Base-by-base conservation (phyloP, 345 rosid genomes). In the Pistacia integerrima region DNA sequence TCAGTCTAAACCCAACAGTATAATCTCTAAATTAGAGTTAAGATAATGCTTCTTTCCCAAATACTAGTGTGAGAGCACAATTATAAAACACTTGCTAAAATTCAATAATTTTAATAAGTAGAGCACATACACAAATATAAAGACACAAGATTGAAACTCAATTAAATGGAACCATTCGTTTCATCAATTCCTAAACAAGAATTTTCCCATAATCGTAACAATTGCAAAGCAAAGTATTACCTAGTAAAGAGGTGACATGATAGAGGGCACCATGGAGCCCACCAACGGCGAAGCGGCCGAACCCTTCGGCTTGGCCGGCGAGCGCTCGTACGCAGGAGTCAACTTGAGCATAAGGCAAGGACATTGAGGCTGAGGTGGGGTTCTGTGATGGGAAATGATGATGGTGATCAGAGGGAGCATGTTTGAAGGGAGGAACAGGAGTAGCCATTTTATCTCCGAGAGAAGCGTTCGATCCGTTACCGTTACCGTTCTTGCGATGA, bases 251-350 rank as follows among this genome's bases (percentile, higher is more conserved):
- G 79, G 87, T 88, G 86, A 96, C 97, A 63, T 30, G 83, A 73
- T 86, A 90, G 67, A 94, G 76, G 17, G 87, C 84, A 20, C 97
- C 97, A 54, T 80, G 86, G 59, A 93, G 90, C 55, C 99, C 99
- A 52, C 99, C 99, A 49, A 88, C 78, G 75, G 99, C 93, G 64
- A 67, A 74, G 72, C 89, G 92, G 46, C 99, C 98, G 57, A 93
- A 93, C 33, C 99, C 99, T 76, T 96, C 94, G 11, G 97, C 97
- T 48, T 90, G 91, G 64, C 88, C 90, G 41, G 99, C 93, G 55
- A 96, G 97, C 36, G 89, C 88, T 62, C 97, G 92, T 46, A 93
- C 81, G 88, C 77, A 71, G 77, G 88, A 87, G 81, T 96, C 97
- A 65, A 85, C 92, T 64, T 85, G 83, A 62, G 87, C 73, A 69